Evolutionary conservation across 1,139 yeast genomes (phyloP).

Genomic region (Oligophagozyma castellii): DNA sequence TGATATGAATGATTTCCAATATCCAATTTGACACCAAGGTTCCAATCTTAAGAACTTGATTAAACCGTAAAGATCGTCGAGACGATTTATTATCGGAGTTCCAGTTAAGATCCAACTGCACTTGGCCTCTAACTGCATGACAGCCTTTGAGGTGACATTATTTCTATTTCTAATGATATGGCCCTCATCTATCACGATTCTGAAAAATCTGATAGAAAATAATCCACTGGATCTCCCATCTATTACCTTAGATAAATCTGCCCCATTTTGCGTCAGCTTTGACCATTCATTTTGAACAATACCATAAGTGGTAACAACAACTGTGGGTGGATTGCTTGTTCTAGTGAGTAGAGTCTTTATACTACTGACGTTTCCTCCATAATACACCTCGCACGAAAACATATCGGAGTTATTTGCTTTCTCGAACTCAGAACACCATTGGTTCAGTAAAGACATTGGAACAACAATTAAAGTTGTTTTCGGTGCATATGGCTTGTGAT

Average conservation of each 20-base stretch:
- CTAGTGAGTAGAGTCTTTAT: slow-evolving; percentile 24
- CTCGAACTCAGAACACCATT: slow-evolving; percentile 79
- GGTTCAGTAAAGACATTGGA: slow-evolving; percentile 81
- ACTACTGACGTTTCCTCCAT: slow-evolving; percentile 51
- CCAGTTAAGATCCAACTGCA: slow-evolving; percentile 87
- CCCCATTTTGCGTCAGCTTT: slow-evolving; percentile 10
- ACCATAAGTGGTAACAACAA: slow-evolving; percentile 79
- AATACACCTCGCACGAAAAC: slow-evolving; percentile 44
- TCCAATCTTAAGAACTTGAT: slow-evolving; percentile 63
- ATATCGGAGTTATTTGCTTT: slow-evolving; percentile 38
- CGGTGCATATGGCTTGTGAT: slow-evolving; percentile 38
- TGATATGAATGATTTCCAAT: slow-evolving; percentile 84
- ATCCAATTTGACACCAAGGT: slow-evolving; percentile 80
- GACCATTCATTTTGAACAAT: slow-evolving; percentile 65
- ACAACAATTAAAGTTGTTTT: slow-evolving; percentile 70
- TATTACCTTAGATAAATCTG: slow-evolving; percentile 2
- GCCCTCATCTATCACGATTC: slow-evolving; percentile 84
- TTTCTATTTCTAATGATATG: slow-evolving; percentile 75
- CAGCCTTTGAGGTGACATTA: slow-evolving; percentile 72
- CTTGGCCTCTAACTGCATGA: slow-evolving; percentile 47
- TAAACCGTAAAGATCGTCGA: slow-evolving; percentile 76
- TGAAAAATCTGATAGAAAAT: slow-evolving; percentile 59
- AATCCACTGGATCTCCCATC: slow-evolving; percentile 33
- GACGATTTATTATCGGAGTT: slow-evolving; percentile 80
- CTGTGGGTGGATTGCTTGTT: slow-evolving; percentile 42